These are phyloP conservation scores for Lojkania enalia DNA, from an alignment of 2,329 filamentous ascomycete species.

Conservation along the genomic window DNA sequence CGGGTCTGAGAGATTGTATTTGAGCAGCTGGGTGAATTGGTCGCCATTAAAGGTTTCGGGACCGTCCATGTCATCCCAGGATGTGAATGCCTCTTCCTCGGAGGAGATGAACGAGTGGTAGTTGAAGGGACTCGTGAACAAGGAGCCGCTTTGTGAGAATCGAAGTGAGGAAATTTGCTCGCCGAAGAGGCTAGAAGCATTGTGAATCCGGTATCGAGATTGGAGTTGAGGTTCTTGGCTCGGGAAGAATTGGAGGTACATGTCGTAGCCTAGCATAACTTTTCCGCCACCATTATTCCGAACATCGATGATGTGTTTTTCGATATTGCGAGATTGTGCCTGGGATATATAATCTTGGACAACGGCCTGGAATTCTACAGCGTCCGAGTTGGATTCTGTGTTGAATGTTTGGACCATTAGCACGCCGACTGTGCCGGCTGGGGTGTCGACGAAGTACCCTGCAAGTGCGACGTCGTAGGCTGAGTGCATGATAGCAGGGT, in stretches of 20 bases:
- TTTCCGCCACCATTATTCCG: conserved; percentile 63
- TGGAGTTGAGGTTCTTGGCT: conserved; percentile 47
- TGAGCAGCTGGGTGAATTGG: conserved; percentile 43
- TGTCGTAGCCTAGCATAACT: conserved; percentile 45
- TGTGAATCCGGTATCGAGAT: conserved; percentile 52
- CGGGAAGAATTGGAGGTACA: conserved; percentile 61
- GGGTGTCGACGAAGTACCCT: conserved; percentile 52
- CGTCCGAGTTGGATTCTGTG: conserved; percentile 22
- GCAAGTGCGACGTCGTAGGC: conserved; percentile 40
- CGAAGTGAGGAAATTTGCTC: conserved; percentile 23
- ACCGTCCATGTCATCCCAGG: conserved; percentile 45
- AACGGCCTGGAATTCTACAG: conserved; percentile 42
- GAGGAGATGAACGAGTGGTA: conserved; percentile 35
- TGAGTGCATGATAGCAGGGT: conserved; percentile 40
- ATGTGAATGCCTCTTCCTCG: conserved; percentile 31
- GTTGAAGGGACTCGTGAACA: conserved; percentile 41
- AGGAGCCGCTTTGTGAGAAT: conserved; percentile 20
- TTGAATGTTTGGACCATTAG: conserved; percentile 50
- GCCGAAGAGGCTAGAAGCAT: conserved; percentile 35
- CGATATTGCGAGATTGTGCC: conserved; percentile 54
- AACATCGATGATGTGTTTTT: conserved; percentile 66
- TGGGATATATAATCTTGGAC: conserved; percentile 52
- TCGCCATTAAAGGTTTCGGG: conserved; percentile 38
- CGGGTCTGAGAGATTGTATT: conserved; percentile 46
- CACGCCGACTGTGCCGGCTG: conserved; percentile 51